Evolutionary conservation across 108 stramenopile genomes (phyloP), one percentile per base, ranked within the genome.

Genomic region (Fistulifera pelliculosa): DNA sequence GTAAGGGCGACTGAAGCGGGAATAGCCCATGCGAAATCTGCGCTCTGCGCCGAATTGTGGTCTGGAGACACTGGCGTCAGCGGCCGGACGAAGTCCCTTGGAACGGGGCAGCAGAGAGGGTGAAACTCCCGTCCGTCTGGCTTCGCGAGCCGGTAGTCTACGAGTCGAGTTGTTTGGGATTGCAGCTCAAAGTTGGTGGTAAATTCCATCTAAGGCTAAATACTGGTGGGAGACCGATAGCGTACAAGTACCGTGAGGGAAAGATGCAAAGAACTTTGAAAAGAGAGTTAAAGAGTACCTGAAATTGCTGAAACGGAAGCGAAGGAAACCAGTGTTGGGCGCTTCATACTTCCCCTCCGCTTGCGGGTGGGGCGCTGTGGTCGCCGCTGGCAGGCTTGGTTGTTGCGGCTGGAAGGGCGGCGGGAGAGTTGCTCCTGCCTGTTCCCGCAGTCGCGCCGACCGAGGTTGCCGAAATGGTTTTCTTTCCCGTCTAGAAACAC

Each of bases 201-300:
- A 93, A 89, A 87, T 89, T 87, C 87, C 85, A 93, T 93, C 87
- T 85, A 86, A 91, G 76, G 85, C 90, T 87, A 86, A 91, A 86
- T 91, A 87, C 73, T 65, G 83, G 81, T 84, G 79, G 79, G 90
- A 91, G 80, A 91, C 90, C 85, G 90, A 91, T 91, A 87, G 90
- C 75, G 83, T 74, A 87, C 83, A 87, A 93, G 85, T 87, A 92
- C 90, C 81, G 89, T 86, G 89, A 91, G 81, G 85, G 85, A 76
- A 89, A 87, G 76, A 81, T 81, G 87, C 85, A 74, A 93, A 93
- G 90, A 80, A 87, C 87, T 94, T 90, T 94, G 93, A 90, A 94
- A 94, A 94, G 93, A 94, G 88, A 90, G 93, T 94, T 83, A 94
- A 94, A 83, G 80, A 94, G 87, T 88, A 85, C 93, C 85, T 94